Conservation (phyloP, 257 asterid genomes). For the Vinca minor region DNA sequence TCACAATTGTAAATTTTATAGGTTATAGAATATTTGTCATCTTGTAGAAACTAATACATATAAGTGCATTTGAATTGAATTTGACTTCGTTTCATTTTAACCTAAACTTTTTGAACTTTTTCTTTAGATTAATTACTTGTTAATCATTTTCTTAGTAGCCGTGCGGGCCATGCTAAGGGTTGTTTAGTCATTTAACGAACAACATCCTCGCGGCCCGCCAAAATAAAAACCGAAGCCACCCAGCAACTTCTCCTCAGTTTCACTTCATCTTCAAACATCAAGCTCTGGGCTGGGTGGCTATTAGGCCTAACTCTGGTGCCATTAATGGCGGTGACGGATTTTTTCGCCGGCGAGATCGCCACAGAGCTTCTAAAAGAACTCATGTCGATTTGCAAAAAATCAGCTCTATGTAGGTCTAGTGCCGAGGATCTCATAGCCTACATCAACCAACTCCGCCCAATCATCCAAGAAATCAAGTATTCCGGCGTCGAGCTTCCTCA, state of each 20-base stretch:
- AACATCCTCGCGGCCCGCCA: background rate
- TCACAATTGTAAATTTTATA: too few species aligned
- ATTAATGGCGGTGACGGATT: conserved; percentile 73
- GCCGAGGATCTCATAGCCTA: conserved; percentile 53
- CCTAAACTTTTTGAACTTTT: too few species aligned
- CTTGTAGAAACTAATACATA: too few species aligned
- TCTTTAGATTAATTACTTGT: too few species aligned
- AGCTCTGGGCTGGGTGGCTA: too few species aligned
- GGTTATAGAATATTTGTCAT: too few species aligned
- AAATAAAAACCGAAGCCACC: conserved; percentile 4
- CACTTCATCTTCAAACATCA: background rate
- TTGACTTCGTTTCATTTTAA: too few species aligned
- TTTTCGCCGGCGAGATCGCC: conserved; percentile 84
- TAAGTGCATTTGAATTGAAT: too few species aligned
- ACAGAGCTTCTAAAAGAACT: conserved; percentile 77
- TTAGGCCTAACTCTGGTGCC: too few species aligned
- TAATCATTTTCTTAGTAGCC: too few species aligned
- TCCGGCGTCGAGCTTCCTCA: conserved; percentile 73
- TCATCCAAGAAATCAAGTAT: conserved; percentile 72
- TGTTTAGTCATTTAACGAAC: background rate
- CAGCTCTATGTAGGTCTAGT: conserved; percentile 53
- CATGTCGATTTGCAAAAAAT: conserved; percentile 39
- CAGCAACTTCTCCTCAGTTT: background rate
- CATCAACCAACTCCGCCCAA: conserved; percentile 50
- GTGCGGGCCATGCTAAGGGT: too few species aligned